These are phyloP conservation scores for Polyplosphaeria fusca DNA, from an alignment of 495 filamentous ascomycete genomes.

Conservation along the genomic window DNA sequence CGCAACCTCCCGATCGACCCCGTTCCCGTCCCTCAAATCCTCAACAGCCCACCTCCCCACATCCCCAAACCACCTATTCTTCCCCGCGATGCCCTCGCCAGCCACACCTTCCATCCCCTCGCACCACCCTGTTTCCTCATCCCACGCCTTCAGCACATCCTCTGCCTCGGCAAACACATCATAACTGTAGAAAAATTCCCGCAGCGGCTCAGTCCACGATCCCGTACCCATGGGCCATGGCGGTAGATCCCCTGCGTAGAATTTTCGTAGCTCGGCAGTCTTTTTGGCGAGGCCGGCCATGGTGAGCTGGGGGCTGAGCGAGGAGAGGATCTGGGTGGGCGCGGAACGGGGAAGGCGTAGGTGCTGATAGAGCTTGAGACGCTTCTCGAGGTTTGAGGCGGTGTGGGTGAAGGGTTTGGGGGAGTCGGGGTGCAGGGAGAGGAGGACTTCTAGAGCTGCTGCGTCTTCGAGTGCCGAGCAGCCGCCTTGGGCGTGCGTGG, in stretches of 20 bases:
- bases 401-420: neutral
- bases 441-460: slow-evolving; percentile 30
- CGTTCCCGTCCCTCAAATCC: neutral
- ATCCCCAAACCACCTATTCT: slow-evolving; percentile 15
- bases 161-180: slow-evolving; percentile 30
- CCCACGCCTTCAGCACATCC: slow-evolving; percentile 15
- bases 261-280: slow-evolving; percentile 2
- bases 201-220: slow-evolving; percentile 3
- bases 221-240: slow-evolving; percentile 1
- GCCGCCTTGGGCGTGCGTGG: slow-evolving; percentile 26
- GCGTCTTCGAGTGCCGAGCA: slow-evolving; percentile 30
- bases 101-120: neutral
- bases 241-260: slow-evolving; percentile 5
- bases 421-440: slow-evolving; percentile 3
- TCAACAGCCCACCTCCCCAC: neutral
- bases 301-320: slow-evolving; percentile 3
- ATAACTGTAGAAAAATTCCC: slow-evolving; percentile 29
- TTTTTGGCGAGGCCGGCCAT: slow-evolving; percentile 4
- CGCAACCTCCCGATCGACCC: neutral
- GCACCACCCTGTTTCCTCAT: neutral
- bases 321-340: slow-evolving; percentile 22
- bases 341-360: slow-evolving; percentile 24
- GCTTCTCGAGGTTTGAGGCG: neutral
- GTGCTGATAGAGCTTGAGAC: slow-evolving; percentile 9
- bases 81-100: too few species aligned